These are phyloP conservation scores for Myriosclerotinia duriaeana DNA, from an alignment of 2,329 filamentous ascomycete genomes.

Conservation along the genomic window DNA sequence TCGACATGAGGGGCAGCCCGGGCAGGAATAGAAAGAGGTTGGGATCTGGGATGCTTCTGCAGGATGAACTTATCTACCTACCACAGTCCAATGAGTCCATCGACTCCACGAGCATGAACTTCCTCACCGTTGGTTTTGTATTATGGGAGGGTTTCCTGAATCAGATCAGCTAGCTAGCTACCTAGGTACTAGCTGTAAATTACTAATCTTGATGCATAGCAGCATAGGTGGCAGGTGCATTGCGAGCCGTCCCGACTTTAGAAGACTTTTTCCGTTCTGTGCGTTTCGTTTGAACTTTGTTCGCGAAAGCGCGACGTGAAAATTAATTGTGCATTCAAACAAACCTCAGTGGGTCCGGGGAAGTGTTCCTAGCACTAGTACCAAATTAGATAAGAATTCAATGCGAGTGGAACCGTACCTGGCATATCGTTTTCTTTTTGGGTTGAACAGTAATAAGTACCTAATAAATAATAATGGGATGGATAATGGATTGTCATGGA, in stretches of 20 bases:
- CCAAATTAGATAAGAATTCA: neutral
- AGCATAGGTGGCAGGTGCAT: neutral
- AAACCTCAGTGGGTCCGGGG: conserved; percentile 22
- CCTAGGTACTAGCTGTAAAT: neutral
- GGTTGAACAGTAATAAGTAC: too few relatives aligned
- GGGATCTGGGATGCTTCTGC: conserved; percentile 17
- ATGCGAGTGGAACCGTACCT: conserved; percentile 20
- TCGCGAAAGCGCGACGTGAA: too few relatives aligned
- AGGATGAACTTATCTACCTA: conserved; percentile 10
- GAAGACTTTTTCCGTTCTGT: neutral
- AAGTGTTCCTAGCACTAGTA: conserved; percentile 22
- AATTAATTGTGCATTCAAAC: conserved; percentile 22
- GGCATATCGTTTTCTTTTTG: conserved; percentile 22
- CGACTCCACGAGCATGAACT: neutral
- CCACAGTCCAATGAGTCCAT: too few relatives aligned
- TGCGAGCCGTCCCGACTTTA: neutral
- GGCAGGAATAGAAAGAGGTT: neutral
- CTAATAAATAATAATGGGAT: too few relatives aligned
- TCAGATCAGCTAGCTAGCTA: neutral
- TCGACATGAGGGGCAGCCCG: conserved; percentile 14
- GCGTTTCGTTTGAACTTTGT: neutral
- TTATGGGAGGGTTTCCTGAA: neutral
- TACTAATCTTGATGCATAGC: conserved; percentile 4
- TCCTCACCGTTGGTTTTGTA: conserved; percentile 14
- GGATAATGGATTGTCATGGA: too few relatives aligned